Percentiles rank a stretch among this genome's conserved stretches.
Evolutionary conservation across 441 rosid species (phyloP).

Genomic region (Cnidoscolus chayamansa): DNA sequence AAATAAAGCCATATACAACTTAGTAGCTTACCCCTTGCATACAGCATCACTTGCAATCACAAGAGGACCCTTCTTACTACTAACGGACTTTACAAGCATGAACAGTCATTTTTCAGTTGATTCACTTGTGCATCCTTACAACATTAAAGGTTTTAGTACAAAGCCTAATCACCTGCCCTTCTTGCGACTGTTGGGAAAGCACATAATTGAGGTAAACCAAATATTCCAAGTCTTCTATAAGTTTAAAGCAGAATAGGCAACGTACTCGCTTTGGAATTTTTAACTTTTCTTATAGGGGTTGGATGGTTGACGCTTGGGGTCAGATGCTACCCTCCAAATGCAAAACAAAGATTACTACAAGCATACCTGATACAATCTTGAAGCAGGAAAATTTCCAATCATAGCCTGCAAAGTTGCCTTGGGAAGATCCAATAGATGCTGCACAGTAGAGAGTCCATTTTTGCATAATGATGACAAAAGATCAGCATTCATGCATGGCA

Average conservation of each 20-base stretch:
- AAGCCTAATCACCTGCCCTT: neutral
- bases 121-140: neutral
- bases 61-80: neutral
- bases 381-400: constrained; percentile 50
- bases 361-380: constrained; percentile 67
- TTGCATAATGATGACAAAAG: constrained; percentile 44
- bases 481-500: constrained; percentile 85
- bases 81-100: neutral
- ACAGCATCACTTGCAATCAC: neutral
- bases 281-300: no score
- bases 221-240: no score
- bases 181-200: neutral
- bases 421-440: constrained; percentile 71
- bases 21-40: neutral
- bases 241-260: no score
- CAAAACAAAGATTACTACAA: neutral
- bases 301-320: neutral
- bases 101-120: neutral
- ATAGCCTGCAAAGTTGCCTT: constrained; percentile 52
- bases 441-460: constrained; percentile 57
- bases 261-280: neutral
- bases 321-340: neutral
- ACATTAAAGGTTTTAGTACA: neutral
- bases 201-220: neutral
- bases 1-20: no score